Evolutionary conservation across 2,329 filamentous ascomycete species (phyloP).

Genomic region (Nemania bipapillata): DNA sequence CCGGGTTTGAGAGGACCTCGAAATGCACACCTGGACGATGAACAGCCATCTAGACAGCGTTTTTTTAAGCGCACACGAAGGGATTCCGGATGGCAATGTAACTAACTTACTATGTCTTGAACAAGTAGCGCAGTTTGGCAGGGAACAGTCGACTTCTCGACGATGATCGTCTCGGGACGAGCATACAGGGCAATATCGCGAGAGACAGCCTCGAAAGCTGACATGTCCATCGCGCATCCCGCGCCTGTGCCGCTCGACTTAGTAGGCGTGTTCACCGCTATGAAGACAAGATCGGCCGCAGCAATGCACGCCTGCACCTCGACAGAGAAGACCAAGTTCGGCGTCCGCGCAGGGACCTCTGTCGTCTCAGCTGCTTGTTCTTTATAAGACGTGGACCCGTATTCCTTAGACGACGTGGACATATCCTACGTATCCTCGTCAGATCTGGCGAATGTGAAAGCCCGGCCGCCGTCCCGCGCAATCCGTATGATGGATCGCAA

Average conservation of each 20-base stretch:
- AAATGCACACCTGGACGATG: constrained; percentile 73
- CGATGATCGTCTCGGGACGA: constrained; percentile 74
- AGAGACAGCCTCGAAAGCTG: constrained; percentile 75
- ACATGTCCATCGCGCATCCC: constrained; percentile 77
- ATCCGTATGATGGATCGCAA: constrained; percentile 74
- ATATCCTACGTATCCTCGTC: constrained; percentile 50
- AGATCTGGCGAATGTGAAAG: constrained; percentile 54
- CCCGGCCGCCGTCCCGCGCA: constrained; percentile 67
- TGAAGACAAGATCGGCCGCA: constrained; percentile 77
- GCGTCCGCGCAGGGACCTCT: constrained; percentile 58
- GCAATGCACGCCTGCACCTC: constrained; percentile 70
- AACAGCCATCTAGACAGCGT: constrained; percentile 65
- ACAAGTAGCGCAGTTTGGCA: constrained; percentile 69
- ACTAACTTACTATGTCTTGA: constrained; percentile 25
- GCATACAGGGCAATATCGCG: constrained; percentile 74
- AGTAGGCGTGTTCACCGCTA: constrained; percentile 83
- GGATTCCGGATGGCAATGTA: too few species aligned
- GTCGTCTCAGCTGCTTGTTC: constrained; percentile 43
- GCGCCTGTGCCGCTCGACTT: constrained; percentile 76
- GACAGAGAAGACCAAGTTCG: constrained; percentile 80
- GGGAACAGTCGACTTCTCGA: constrained; percentile 85
- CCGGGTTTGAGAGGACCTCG: constrained; percentile 82
- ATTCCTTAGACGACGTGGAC: constrained; percentile 46
- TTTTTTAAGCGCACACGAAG: too few species aligned
- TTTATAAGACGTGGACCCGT: constrained; percentile 49